A percentile compares a stretch with the other conserved stretches of the same genome.
phyloP scores from a whole-genome alignment of 2,329 filamentous ascomycete genomes.

The Elsinoe batatas region DNA sequence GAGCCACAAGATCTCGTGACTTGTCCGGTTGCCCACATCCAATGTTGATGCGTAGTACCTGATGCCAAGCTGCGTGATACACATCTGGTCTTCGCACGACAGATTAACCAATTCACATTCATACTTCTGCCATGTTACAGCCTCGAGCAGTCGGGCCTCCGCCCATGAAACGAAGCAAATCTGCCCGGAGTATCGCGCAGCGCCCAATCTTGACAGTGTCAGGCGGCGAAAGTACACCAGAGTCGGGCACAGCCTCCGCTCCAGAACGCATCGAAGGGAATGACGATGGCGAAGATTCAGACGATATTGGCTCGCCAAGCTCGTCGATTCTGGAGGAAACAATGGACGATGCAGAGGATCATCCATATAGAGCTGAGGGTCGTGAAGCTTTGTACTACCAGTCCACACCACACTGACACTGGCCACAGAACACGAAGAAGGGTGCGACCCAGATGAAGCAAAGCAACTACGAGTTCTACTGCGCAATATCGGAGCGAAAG shows the following conservation, averaged over 20 bases:
- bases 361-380: conserved; percentile 9
- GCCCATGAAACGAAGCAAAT: conserved; percentile 11
- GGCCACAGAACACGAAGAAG: conserved; percentile 11
- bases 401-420: not conserved
- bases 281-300: not conserved
- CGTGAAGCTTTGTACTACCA: not conserved
- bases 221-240: not conserved
- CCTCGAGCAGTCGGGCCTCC: not conserved
- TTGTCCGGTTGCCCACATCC: not conserved
- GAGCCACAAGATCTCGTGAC: not conserved
- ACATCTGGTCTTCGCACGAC: not conserved
- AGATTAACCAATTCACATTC: not conserved
- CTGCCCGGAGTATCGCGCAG: not conserved
- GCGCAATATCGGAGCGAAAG: conserved; percentile 63
- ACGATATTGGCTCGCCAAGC: not conserved
- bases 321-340: conserved; percentile 14
- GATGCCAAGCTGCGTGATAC: not conserved
- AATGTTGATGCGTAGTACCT: not conserved
- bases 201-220: not conserved
- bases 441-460: conserved; percentile 14
- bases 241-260: conserved; percentile 6
- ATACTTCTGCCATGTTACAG: not conserved
- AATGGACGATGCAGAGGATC: conserved; percentile 8
- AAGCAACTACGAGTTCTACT: conserved; percentile 37
- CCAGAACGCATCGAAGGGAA: conserved; percentile 11